These are phyloP conservation scores for Colletotrichum salicis DNA, from an alignment of 2,329 filamentous ascomycete species.

Conservation along the genomic window DNA sequence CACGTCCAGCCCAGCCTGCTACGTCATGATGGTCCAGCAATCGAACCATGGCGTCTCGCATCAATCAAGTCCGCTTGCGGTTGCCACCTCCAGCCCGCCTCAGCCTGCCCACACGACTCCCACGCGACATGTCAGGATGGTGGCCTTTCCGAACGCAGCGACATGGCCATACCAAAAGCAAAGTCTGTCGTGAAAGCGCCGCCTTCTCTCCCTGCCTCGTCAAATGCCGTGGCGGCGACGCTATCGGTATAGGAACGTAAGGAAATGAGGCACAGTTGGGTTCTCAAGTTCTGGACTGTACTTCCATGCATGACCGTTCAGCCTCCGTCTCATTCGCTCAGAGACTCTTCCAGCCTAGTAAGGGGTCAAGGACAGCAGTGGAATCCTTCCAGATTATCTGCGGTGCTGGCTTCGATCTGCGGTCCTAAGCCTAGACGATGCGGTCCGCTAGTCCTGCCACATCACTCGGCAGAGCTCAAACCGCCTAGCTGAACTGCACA, in stretches of 20 bases:
- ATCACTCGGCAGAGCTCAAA: constrained; percentile 25
- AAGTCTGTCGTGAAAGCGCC: not conserved
- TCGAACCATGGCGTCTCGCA: constrained; percentile 28
- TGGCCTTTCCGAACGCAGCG: constrained; percentile 13
- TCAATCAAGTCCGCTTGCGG: constrained; percentile 26
- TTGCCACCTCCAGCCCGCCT: constrained; percentile 11
- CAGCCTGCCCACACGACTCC: constrained; percentile 30
- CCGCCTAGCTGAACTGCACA: constrained; percentile 29
- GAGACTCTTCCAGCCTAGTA: not conserved
- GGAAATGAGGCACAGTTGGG: constrained; percentile 7
- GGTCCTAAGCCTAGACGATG: not conserved
- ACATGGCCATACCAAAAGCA: not conserved
- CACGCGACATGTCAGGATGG: constrained; percentile 30
- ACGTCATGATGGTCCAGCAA: constrained; percentile 31
- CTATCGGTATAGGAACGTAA: constrained; percentile 24
- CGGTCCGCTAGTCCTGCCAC: constrained; percentile 16
- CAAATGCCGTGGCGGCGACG: constrained; percentile 11
- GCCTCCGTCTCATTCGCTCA: constrained; percentile 3
- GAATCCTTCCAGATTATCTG: constrained; percentile 21
- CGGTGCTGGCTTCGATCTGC: not conserved
- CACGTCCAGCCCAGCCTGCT: constrained; percentile 19
- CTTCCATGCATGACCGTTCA: constrained; percentile 34
- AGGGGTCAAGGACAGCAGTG: not conserved
- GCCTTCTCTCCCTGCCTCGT: constrained; percentile 18
- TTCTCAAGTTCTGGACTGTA: constrained; percentile 11